Conservation (phyloP, 352 stramenopile species). For the Aphanomyces invadans region DNA sequence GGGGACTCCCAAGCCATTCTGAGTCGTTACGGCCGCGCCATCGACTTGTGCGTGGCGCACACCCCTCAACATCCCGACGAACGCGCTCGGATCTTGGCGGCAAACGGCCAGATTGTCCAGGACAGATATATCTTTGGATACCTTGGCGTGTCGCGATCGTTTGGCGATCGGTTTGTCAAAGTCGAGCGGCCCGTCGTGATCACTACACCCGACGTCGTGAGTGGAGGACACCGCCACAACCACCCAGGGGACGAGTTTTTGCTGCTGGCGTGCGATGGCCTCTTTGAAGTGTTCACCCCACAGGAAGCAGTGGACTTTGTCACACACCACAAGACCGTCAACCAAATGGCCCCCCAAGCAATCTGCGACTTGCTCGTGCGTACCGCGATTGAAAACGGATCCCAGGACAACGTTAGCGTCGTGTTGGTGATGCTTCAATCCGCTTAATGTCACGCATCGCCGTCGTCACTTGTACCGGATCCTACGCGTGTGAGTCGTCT, state of each 20-base stretch:
- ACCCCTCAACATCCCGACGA: conserved; percentile 60
- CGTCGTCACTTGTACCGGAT: too few relatives aligned
- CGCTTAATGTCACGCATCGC: neutral
- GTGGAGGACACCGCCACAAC: conserved; percentile 33
- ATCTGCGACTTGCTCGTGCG: conserved; percentile 75
- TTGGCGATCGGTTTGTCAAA: conserved; percentile 84
- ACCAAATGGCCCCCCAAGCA: conserved; percentile 54
- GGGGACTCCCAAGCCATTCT: conserved; percentile 77
- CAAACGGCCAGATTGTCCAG: conserved; percentile 76
- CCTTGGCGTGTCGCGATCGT: conserved; percentile 68
- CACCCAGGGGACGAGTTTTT: conserved; percentile 66
- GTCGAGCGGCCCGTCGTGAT: conserved; percentile 76
- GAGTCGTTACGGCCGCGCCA: conserved; percentile 47
- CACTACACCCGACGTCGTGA: conserved; percentile 54
- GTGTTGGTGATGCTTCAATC: conserved; percentile 42
- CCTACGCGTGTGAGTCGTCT: too few relatives aligned
- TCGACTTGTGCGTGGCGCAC: conserved; percentile 56
- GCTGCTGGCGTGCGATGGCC: conserved; percentile 70
- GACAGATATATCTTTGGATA: conserved; percentile 83
- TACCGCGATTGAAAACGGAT: conserved; percentile 70
- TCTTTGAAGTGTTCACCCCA: conserved; percentile 80
- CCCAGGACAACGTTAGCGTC: conserved; percentile 75
- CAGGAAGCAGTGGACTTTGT: conserved; percentile 82
- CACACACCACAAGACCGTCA: conserved; percentile 50
- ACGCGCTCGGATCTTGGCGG: conserved; percentile 67